phyloP scores from a whole-genome alignment of 306 rosid species.

The Quercus suber region DNA sequence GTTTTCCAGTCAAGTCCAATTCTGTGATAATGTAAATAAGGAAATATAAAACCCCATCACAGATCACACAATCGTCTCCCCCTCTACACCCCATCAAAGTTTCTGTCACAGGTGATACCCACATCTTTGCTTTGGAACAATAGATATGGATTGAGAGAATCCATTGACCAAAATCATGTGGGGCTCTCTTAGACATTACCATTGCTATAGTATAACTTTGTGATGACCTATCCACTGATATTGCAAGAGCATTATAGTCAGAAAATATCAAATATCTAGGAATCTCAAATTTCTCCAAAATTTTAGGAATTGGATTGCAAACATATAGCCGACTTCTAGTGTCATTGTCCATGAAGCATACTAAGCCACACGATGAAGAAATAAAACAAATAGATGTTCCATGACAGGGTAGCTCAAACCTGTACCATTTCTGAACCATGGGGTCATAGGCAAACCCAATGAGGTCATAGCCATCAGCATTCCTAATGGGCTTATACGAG shows the following conservation, averaged over 20 bases:
- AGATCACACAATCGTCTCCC: neutral
- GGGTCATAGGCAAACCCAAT: neutral
- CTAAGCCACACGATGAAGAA: neutral
- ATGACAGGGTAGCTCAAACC: neutral
- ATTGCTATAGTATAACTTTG: neutral
- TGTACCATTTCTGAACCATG: neutral
- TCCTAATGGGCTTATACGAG: no score
- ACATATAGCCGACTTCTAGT: neutral
- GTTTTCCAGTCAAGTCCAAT: neutral
- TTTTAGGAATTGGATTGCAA: neutral
- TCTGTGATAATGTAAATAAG: neutral
- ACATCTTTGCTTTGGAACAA: neutral
- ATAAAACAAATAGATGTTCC: neutral
- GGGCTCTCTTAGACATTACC: neutral
- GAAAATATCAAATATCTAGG: neutral
- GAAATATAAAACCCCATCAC: neutral
- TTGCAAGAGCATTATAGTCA: neutral
- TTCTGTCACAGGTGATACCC: neutral
- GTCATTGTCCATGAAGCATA: neutral
- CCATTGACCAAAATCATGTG: neutral
- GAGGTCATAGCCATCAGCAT: neutral
- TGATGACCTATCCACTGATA: neutral
- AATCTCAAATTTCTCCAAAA: neutral
- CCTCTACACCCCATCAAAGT: neutral
- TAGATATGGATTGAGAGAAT: neutral